Evolutionary conservation across 169 alveolate species (phyloP).

Genomic region (Hammondia hammondi): DNA sequence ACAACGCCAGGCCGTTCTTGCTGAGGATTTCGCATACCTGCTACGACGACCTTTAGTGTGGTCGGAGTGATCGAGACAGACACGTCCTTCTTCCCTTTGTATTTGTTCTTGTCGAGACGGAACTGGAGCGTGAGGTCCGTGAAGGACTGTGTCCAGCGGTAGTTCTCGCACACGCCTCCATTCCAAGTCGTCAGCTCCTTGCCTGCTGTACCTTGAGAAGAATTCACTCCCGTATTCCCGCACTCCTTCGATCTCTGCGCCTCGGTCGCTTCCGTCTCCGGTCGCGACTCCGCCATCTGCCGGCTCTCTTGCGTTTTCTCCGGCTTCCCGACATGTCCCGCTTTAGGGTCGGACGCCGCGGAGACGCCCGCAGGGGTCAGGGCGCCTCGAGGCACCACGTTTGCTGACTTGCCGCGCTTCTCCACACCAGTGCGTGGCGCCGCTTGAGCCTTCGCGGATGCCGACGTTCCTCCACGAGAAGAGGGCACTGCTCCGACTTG

Average conservation of each 20-base stretch:
- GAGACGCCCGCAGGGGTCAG: not conserved
- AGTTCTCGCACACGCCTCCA: slow-evolving; percentile 46
- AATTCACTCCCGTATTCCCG: not conserved
- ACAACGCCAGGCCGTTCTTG: not conserved
- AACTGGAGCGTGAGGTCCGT: slow-evolving; percentile 57
- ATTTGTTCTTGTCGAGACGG: not conserved
- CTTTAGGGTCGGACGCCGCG: not conserved
- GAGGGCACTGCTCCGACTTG: not conserved
- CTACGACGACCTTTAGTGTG: not conserved
- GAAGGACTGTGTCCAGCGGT: slow-evolving; percentile 63
- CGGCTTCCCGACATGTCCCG: not conserved
- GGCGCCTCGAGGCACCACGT: not conserved
- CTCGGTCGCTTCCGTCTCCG: not conserved
- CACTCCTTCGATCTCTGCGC: not conserved
- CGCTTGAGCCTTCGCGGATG: not conserved
- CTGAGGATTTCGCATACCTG: not conserved
- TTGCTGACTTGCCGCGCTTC: not conserved
- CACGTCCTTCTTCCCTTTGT: not conserved
- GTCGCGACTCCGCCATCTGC: not conserved
- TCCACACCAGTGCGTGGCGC: not conserved
- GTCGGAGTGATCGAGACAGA: not conserved
- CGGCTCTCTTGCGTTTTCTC: not conserved
- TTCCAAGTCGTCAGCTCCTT: slow-evolving; percentile 46
- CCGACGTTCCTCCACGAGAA: not conserved
- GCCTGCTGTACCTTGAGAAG: not conserved